Conservation (phyloP, 768 basidiomycete genomes). For the Lyophyllum atratum region DNA sequence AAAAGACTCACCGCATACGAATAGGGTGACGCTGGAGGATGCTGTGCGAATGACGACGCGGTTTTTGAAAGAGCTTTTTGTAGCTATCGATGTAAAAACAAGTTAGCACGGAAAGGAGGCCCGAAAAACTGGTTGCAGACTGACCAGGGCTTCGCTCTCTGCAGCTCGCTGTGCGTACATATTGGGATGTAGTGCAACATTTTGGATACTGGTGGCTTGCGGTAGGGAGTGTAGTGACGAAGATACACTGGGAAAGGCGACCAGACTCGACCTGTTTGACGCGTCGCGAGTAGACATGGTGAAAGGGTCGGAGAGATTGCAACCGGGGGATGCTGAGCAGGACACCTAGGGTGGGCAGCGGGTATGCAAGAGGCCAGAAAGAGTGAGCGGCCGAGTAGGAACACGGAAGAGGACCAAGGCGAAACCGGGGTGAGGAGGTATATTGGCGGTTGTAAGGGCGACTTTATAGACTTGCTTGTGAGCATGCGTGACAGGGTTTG, state of each 20-base stretch:
- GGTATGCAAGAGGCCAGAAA: slow-evolving; percentile 15
- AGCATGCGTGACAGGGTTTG: slow-evolving; percentile 32
- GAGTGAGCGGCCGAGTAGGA: slow-evolving; percentile 17
- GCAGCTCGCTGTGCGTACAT: slow-evolving; percentile 70
- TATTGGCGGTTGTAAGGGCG: slow-evolving; percentile 20
- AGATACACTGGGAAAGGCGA: slow-evolving; percentile 75
- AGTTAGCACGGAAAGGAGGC: slow-evolving; percentile 1
- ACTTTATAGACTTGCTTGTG: slow-evolving; percentile 35
- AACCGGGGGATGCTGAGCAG: slow-evolving; percentile 3
- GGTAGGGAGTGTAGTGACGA: slow-evolving; percentile 69
- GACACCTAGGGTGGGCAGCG: slow-evolving; percentile 17
- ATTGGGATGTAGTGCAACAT: slow-evolving; percentile 64
- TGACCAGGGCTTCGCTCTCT: slow-evolving; percentile 77
- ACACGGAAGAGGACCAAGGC: neutral
- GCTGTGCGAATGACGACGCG: slow-evolving; percentile 37
- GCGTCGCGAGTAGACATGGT: slow-evolving; percentile 37
- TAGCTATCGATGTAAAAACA: slow-evolving; percentile 39
- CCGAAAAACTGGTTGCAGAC: slow-evolving; percentile 6
- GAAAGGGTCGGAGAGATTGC: slow-evolving; percentile 10
- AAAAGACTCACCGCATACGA: slow-evolving; percentile 40
- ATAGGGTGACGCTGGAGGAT: slow-evolving; percentile 30
- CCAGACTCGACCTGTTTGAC: slow-evolving; percentile 48
- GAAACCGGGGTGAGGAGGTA: slow-evolving; percentile 23
- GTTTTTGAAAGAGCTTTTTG: slow-evolving; percentile 66
- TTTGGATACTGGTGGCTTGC: slow-evolving; percentile 69